Conservation (phyloP, 2,329 filamentous ascomycete species). For the Fusarium sp. region DNA sequence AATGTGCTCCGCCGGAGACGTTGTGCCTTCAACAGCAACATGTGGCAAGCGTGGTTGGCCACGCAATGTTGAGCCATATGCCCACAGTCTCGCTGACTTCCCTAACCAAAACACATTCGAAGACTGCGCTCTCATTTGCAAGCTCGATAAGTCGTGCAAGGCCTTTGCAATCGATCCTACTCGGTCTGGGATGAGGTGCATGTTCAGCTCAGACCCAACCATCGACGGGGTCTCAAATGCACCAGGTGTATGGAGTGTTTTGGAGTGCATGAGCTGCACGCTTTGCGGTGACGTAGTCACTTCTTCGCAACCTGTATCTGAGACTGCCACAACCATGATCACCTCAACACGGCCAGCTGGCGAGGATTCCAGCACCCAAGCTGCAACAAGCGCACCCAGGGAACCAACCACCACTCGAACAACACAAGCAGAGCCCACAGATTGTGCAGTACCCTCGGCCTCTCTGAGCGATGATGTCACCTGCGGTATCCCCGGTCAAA, state of each 20-base stretch:
- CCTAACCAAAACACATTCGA: conserved; percentile 13
- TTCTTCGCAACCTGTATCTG: neutral
- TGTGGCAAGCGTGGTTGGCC: conserved; percentile 17
- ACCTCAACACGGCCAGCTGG: conserved; percentile 12
- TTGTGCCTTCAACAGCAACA: neutral
- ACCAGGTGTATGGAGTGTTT: conserved; percentile 8
- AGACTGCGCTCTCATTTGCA: conserved; percentile 30
- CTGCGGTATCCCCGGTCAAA: conserved; percentile 25
- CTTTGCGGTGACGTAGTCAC: neutral
- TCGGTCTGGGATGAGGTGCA: neutral
- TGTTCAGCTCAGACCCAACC: conserved; percentile 6
- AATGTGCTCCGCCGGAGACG: neutral
- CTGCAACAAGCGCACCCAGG: neutral
- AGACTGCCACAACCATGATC: conserved; percentile 9
- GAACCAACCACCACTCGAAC: neutral
- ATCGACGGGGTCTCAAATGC: neutral
- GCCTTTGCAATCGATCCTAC: conserved; percentile 21
- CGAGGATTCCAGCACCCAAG: neutral
- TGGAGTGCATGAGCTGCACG: conserved; percentile 18
- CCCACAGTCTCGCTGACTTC: neutral
- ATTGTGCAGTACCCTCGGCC: conserved; percentile 11
- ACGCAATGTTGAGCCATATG: conserved; percentile 1
- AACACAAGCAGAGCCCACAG: neutral
- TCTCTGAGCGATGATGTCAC: conserved; percentile 19
- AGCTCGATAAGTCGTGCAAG: conserved; percentile 1